phyloP scores from a whole-genome alignment of 2,329 filamentous ascomycete genomes.

The Aspergillus japonicus region DNA sequence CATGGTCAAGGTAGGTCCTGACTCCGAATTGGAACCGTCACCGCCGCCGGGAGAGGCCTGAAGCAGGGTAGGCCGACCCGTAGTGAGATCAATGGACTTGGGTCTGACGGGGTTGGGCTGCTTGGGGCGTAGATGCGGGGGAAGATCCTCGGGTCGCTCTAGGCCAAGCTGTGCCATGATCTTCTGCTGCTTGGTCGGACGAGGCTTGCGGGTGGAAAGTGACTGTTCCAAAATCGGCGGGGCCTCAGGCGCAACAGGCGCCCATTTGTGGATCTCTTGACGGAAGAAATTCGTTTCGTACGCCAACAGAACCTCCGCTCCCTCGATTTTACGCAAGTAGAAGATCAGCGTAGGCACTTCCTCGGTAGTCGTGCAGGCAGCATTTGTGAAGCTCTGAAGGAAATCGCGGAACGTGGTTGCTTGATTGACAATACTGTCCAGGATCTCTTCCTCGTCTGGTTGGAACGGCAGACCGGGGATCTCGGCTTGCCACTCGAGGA shows the following conservation, averaged over 20 bases:
- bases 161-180: slow-evolving; percentile 86
- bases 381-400: slow-evolving; percentile 76
- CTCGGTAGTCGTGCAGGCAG: slow-evolving; percentile 74
- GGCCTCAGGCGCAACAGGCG: slow-evolving; percentile 79
- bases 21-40: slow-evolving; percentile 30
- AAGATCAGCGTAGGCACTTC: slow-evolving; percentile 90
- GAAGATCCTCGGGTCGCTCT: slow-evolving; percentile 85
- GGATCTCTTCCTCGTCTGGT: slow-evolving; percentile 85
- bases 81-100: slow-evolving; percentile 59
- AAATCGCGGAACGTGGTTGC: slow-evolving; percentile 82
- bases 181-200: slow-evolving; percentile 95
- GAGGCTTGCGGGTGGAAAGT: slow-evolving; percentile 88
- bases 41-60: slow-evolving; percentile 27
- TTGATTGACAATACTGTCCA: slow-evolving; percentile 82
- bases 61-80: slow-evolving; percentile 27
- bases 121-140: slow-evolving; percentile 77
- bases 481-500: slow-evolving; percentile 80
- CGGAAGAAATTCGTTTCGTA: slow-evolving; percentile 98
- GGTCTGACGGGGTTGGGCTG: slow-evolving; percentile 67
- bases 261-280: slow-evolving; percentile 93
- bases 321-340: slow-evolving; percentile 94
- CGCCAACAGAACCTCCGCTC: slow-evolving; percentile 86
- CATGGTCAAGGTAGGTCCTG: slow-evolving; percentile 36
- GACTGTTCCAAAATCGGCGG: slow-evolving; percentile 85
- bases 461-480: slow-evolving; percentile 82